These are phyloP conservation scores for Trichoderma gracile DNA, from an alignment of 2,329 filamentous ascomycete genomes.

Conservation along the genomic window DNA sequence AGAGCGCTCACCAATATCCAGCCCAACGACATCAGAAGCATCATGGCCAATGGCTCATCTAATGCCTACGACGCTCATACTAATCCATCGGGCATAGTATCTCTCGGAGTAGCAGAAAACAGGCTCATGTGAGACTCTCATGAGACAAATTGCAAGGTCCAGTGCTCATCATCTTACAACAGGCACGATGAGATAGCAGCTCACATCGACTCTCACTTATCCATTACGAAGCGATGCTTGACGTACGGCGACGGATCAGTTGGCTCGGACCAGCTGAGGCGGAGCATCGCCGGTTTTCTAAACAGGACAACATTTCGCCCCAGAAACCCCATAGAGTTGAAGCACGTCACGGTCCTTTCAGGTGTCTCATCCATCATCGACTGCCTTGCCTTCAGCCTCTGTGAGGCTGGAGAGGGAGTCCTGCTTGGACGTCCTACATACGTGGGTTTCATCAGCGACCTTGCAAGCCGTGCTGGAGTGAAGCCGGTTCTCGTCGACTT, in stretches of 20 bases:
- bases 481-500: not conserved
- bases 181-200: conserved; percentile 5
- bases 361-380: not conserved
- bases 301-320: not conserved
- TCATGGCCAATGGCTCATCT: not conserved
- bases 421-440: not conserved
- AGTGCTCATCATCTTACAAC: not conserved
- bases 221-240: not conserved
- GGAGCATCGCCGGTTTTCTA: not conserved
- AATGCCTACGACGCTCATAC: not conserved
- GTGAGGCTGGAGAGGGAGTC: not conserved
- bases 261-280: not conserved
- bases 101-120: conserved; percentile 2
- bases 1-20: not conserved
- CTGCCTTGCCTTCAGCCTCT: not conserved
- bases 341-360: not conserved
- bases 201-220: not conserved
- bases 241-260: conserved; percentile 2
- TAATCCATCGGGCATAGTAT: conserved; percentile 3
- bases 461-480: not conserved
- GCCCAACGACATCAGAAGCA: not conserved
- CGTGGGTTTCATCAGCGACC: not conserved
- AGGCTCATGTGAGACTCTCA: not conserved
- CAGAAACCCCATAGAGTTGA: not conserved
- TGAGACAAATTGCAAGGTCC: not conserved